phyloP scores from a whole-genome alignment of 371 early-diverging fungal species.

The Mortierella sp. region DNA sequence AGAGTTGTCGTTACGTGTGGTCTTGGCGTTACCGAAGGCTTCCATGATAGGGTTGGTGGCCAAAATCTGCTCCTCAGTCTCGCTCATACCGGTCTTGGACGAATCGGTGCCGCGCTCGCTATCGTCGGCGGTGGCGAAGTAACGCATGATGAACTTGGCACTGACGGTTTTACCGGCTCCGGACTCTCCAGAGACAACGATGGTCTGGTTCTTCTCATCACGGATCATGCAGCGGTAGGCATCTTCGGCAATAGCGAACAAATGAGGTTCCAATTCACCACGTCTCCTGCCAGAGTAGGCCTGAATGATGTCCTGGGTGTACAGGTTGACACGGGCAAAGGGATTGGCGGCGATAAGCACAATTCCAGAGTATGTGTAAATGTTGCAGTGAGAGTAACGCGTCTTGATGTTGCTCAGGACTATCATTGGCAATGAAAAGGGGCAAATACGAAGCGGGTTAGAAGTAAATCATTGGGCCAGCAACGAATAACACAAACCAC shows the following conservation, averaged over 20 bases:
- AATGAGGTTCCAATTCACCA: conserved; percentile 97
- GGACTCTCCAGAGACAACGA: conserved; percentile 99
- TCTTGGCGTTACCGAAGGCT: conserved; percentile 99
- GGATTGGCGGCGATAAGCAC: conserved; percentile 99
- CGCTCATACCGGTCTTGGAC: conserved; percentile 71
- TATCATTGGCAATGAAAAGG: conserved; percentile 6
- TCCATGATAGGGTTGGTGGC: conserved; percentile 99
- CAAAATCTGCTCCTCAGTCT: conserved; percentile 88
- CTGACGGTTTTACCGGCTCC: conserved; percentile 97
- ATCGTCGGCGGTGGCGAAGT: conserved; percentile 94
- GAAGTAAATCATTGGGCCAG: neutral
- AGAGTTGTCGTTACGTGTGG: conserved; percentile 99
- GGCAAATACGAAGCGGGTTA: neutral
- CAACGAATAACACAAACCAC: neutral
- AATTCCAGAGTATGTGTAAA: conserved; percentile 99
- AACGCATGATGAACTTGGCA: conserved; percentile 98
- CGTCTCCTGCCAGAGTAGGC: conserved; percentile 95
- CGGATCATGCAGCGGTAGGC: conserved; percentile 96
- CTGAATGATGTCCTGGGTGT: conserved; percentile 90
- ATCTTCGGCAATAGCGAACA: conserved; percentile 99
- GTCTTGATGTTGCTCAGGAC: conserved; percentile 92
- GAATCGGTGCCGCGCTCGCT: conserved; percentile 64
- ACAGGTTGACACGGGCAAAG: conserved; percentile 90
- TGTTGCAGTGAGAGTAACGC: conserved; percentile 90
- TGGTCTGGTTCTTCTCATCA: conserved; percentile 95